Evolutionary conservation across 2,329 filamentous ascomycete genomes (phyloP), one percentile per base, ranked within the genome.

Genomic region (Colletotrichum ledebouriae): DNA sequence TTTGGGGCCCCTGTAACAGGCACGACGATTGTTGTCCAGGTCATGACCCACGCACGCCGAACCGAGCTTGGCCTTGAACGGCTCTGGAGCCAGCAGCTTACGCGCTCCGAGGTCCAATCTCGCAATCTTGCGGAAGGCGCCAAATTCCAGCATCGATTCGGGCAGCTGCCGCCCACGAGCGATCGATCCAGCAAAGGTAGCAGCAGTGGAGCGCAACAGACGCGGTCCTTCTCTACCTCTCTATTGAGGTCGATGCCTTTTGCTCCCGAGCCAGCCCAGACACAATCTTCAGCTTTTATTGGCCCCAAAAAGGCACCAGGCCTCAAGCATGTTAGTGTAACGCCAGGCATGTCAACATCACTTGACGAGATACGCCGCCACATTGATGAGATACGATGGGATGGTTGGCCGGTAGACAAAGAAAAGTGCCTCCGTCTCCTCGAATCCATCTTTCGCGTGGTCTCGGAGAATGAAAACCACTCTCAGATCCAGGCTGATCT

Each of bases 1-100:
- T 98, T 98, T 75, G 93, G 94, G 2, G 76, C 82, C 1, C 74
- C 81, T 4, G 76, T 79, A 39, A 76, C 74, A 0, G 86, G 86
- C 10, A 84, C 82, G 1, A 88, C 86, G 0, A 74, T 89, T 22
- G 83, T 89, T 13, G 78, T 89, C 10, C 87, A 89, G 73, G 83
- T 87, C 72, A 82, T 89, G 79, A 89, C 86, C 0, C 86, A 87
- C 72, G 74, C 80, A 9, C 80, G 86, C 64, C 81, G 87, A 37
- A 75, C 77, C 22, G 86, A 89, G 71, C 78, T 89, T 59, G 82
- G 83, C 50, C 75, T 89, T 12, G 87, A 89, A 73, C 74, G 73
- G 11, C 76, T 89, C 1, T 89, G 87, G 87, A 76, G 75, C 41
- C 77, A 78, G 7, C 73, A 81, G 37, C 67, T 86, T 52, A 79